These are phyloP conservation scores for Typha latifolia DNA, from an alignment of 176 grass and related monocot species.

Conservation along the genomic window DNA sequence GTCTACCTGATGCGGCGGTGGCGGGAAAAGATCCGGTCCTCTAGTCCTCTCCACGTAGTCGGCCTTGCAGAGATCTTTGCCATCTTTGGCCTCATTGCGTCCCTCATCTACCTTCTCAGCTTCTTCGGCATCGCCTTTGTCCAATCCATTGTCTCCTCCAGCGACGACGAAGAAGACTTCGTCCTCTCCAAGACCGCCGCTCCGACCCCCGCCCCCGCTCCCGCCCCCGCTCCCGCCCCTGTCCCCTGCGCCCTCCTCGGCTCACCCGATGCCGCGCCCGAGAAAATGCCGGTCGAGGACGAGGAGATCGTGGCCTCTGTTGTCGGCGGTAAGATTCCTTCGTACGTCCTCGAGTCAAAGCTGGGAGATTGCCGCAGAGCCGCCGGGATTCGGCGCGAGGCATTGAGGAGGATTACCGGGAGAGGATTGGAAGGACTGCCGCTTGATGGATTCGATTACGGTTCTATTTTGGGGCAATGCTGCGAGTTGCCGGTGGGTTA, in stretches of 20 bases:
- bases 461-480: conserved; percentile 57
- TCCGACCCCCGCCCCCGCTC: not conserved
- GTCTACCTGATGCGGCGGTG: conserved; percentile 75
- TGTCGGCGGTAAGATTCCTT: conserved; percentile 43
- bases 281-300: conserved; percentile 42
- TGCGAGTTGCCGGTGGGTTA: conserved; percentile 75
- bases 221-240: no score
- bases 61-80: conserved; percentile 66
- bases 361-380: conserved; percentile 54
- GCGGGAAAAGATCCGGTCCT: conserved; percentile 87
- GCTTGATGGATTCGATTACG: conserved; percentile 63
- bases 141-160: conserved; percentile 75
- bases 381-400: conserved; percentile 55
- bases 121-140: conserved; percentile 99
- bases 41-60: conserved; percentile 73
- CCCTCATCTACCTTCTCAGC: conserved; percentile 95
- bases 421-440: conserved; percentile 51
- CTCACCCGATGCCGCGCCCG: not conserved
- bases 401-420: conserved; percentile 49
- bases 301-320: conserved; percentile 49
- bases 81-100: conserved; percentile 74
- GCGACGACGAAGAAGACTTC: conserved; percentile 82
- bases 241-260: conserved; percentile 31
- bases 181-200: conserved; percentile 35
- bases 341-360: conserved; percentile 48